A percentile compares a stretch with the other conserved stretches of the same genome.
phyloP scores from a whole-genome alignment of 345 rosid genomes.

The Murraya koenigii region DNA sequence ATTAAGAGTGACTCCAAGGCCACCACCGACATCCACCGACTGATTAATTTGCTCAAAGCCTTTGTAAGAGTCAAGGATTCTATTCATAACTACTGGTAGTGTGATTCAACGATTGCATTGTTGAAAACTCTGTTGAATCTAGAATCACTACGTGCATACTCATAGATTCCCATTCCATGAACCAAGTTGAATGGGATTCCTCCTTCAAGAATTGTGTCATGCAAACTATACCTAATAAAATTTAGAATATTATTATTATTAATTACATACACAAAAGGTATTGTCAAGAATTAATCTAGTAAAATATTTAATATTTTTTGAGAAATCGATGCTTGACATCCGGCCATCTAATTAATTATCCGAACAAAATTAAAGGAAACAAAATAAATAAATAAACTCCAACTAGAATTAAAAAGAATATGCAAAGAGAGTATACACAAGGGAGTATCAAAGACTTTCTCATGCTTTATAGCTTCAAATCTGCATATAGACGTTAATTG shows the following conservation, averaged over 20 bases:
- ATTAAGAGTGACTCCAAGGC: conserved; percentile 51
- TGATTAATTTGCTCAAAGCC: conserved; percentile 50
- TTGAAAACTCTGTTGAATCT: conserved; percentile 57
- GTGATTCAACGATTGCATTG: conserved; percentile 45
- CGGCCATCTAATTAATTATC: no score
- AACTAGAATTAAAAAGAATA: no score
- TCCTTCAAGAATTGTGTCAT: conserved; percentile 52
- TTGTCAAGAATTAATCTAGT: no score
- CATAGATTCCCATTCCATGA: conserved; percentile 45
- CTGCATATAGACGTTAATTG: no score
- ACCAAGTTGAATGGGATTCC: conserved; percentile 63
- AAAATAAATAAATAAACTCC: no score
- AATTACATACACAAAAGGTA: neutral
- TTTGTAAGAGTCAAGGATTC: conserved; percentile 47
- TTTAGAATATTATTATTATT: no score
- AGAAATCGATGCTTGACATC: no score
- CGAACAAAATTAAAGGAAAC: no score
- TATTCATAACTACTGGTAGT: conserved; percentile 44
- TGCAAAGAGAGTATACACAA: no score
- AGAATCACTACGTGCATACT: conserved; percentile 43
- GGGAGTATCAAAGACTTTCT: no score
- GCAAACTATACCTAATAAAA: conserved; percentile 17
- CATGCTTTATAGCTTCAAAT: no score
- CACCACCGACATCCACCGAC: conserved; percentile 71
- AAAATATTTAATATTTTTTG: no score